Conservation (phyloP, 108 stramenopile genomes). For the Fistulifera pelliculosa region DNA sequence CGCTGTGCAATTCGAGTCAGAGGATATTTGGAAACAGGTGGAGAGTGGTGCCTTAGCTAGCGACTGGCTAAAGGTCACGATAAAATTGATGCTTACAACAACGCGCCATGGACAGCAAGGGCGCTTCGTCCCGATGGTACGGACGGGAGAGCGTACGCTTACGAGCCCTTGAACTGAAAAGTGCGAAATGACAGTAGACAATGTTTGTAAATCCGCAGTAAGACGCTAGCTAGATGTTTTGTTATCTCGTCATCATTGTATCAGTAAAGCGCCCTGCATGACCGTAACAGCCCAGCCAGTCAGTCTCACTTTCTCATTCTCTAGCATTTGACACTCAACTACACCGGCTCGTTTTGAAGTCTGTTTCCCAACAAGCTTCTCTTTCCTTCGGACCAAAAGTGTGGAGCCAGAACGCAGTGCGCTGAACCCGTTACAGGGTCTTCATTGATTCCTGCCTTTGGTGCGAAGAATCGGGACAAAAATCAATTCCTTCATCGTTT, state of each 20-base stretch:
- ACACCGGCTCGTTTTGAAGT: conserved; percentile 78
- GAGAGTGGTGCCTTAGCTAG: conserved; percentile 30
- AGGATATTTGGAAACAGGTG: conserved; percentile 62
- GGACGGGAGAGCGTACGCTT: conserved; percentile 41
- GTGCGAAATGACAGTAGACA: too few relatives aligned
- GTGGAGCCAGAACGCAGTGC: conserved; percentile 87
- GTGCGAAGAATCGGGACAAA: conserved; percentile 91
- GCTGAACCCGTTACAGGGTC: conserved; percentile 96
- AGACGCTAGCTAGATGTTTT: too few relatives aligned
- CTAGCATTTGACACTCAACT: conserved; percentile 55
- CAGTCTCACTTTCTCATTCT: conserved; percentile 1
- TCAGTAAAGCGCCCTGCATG: not conserved
- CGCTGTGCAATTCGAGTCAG: conserved; percentile 66
- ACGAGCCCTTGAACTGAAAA: conserved; percentile 13
- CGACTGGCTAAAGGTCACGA: conserved; percentile 76
- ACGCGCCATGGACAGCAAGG: conserved; percentile 66
- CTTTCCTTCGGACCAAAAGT: conserved; percentile 76
- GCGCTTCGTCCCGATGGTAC: conserved; percentile 67
- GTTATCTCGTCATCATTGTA: not conserved
- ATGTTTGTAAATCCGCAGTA: too few relatives aligned
- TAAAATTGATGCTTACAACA: conserved; percentile 50
- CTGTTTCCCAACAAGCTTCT: conserved; percentile 71
- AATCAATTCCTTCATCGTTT: conserved; percentile 33
- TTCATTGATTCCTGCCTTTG: conserved; percentile 91
- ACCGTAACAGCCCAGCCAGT: conserved; percentile 4